A percentile compares a stretch with the other conserved stretches of the same genome.
phyloP scores from a whole-genome alignment of 768 basidiomycete genomes.

The Termitomyces sp. region DNA sequence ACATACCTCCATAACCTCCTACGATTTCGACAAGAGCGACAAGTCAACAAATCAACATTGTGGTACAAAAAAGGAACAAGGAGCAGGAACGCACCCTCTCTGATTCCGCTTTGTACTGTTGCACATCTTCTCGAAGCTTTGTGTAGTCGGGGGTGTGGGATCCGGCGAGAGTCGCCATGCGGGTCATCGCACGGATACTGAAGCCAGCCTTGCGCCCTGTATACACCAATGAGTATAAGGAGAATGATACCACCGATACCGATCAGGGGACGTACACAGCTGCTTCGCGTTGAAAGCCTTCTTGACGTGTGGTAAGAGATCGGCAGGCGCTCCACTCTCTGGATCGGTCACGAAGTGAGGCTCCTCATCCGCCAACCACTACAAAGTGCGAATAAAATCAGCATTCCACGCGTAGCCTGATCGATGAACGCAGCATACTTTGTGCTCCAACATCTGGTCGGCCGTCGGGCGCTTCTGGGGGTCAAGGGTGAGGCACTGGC shows the following conservation, averaged over 20 bases:
- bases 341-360: slow-evolving; percentile 73
- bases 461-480: slow-evolving; percentile 80
- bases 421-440: slow-evolving; percentile 26
- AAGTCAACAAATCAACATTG: background rate
- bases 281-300: slow-evolving; percentile 86
- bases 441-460: slow-evolving; percentile 65
- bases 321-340: slow-evolving; percentile 53
- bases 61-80: background rate
- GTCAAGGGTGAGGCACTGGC: slow-evolving; percentile 80
- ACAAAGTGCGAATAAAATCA: background rate
- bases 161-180: slow-evolving; percentile 62
- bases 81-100: slow-evolving; percentile 38
- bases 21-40: background rate
- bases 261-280: slow-evolving; percentile 56
- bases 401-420: background rate
- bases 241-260: background rate
- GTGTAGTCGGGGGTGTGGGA: slow-evolving; percentile 37
- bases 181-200: slow-evolving; percentile 81
- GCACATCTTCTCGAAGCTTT: slow-evolving; percentile 55
- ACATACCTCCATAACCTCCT: slow-evolving; percentile 34
- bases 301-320: slow-evolving; percentile 87
- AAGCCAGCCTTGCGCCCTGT: slow-evolving; percentile 86
- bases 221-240: slow-evolving; percentile 4
- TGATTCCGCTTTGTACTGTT: slow-evolving; percentile 77
- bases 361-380: slow-evolving; percentile 70